A percentile compares a stretch with the other conserved stretches of the same genome.
phyloP scores from a whole-genome alignment of 2,329 filamentous ascomycete genomes.

The Monilinia fructigena region DNA sequence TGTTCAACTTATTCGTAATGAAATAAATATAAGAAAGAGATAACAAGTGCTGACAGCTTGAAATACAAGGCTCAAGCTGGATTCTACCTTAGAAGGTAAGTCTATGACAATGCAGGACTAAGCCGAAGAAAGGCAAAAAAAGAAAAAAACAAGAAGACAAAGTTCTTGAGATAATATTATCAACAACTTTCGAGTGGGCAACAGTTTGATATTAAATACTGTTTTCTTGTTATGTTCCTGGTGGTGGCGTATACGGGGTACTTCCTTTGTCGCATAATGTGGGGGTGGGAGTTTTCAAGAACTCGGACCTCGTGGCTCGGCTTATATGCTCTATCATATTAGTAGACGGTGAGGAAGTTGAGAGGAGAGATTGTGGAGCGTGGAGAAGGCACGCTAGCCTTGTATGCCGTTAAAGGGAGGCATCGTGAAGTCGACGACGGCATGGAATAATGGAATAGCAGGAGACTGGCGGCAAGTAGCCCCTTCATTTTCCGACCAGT shows the following conservation, averaged over 20 bases:
- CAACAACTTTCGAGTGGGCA: not conserved
- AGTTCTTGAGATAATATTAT: not conserved
- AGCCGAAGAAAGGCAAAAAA: not conserved
- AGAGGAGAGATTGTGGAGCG: constrained; percentile 19
- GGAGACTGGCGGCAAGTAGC: not conserved
- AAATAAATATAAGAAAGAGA: not conserved
- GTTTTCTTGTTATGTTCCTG: constrained; percentile 19
- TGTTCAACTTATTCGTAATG: not conserved
- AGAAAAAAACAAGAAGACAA: not conserved
- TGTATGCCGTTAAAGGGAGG: constrained; percentile 1
- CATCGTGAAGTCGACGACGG: constrained; percentile 14
- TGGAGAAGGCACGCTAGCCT: constrained; percentile 11
- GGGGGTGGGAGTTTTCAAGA: constrained; percentile 26
- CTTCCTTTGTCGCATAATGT: constrained; percentile 25
- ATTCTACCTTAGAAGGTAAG: not conserved
- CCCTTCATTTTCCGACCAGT: not conserved
- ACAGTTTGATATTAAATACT: constrained; percentile 18
- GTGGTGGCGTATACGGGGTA: constrained; percentile 16
- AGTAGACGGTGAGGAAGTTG: constrained; percentile 1
- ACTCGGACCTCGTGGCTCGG: constrained; percentile 32
- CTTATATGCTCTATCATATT: constrained; percentile 20
- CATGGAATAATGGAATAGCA: not conserved
- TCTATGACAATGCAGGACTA: not conserved
- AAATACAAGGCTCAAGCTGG: not conserved
- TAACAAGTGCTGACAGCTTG: not conserved